Percentiles rank a stretch among this genome's conserved stretches.
Evolutionary conservation across 2,329 filamentous ascomycete genomes (phyloP).

Genomic region (Drechslerella dactyloides): DNA sequence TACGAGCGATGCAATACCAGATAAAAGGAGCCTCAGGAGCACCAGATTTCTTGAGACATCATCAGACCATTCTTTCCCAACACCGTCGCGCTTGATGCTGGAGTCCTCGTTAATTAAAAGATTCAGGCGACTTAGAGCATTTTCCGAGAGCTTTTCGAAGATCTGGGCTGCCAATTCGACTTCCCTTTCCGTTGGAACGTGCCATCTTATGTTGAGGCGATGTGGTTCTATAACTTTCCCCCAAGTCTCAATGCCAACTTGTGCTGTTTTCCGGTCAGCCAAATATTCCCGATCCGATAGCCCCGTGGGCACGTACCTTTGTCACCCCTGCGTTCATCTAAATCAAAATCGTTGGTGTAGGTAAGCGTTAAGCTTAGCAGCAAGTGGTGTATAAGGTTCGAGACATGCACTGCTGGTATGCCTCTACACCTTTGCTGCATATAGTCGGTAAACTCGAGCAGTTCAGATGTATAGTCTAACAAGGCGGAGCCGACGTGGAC

Average conservation of each 20-base stretch:
- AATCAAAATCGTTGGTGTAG: constrained; percentile 85
- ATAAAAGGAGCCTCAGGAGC: constrained; percentile 84
- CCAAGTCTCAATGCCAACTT: constrained; percentile 72
- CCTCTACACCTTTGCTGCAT: constrained; percentile 97
- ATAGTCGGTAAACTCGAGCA: constrained; percentile 88
- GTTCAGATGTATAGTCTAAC: constrained; percentile 82
- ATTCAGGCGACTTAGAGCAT: constrained; percentile 75
- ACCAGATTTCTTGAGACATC: constrained; percentile 90
- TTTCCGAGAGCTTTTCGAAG: constrained; percentile 81
- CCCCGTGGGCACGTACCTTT: constrained; percentile 17
- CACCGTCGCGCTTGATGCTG: constrained; percentile 85
- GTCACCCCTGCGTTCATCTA: constrained; percentile 76
- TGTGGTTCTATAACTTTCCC: constrained; percentile 75
- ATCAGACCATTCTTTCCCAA: constrained; percentile 98
- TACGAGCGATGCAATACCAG: constrained; percentile 87
- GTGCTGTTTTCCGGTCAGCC: constrained; percentile 19
- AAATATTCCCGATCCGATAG: not conserved
- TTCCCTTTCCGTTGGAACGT: constrained; percentile 79
- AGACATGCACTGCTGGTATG: constrained; percentile 91
- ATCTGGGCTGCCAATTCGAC: constrained; percentile 87
- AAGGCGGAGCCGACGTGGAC: constrained; percentile 93
- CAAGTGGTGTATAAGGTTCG: constrained; percentile 96
- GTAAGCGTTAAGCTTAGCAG: constrained; percentile 92
- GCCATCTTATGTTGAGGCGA: constrained; percentile 86
- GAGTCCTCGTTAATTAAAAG: constrained; percentile 81